These are phyloP conservation scores for Rosa multiflora DNA, from an alignment of 306 rosid genomes.

Conservation along the genomic window DNA sequence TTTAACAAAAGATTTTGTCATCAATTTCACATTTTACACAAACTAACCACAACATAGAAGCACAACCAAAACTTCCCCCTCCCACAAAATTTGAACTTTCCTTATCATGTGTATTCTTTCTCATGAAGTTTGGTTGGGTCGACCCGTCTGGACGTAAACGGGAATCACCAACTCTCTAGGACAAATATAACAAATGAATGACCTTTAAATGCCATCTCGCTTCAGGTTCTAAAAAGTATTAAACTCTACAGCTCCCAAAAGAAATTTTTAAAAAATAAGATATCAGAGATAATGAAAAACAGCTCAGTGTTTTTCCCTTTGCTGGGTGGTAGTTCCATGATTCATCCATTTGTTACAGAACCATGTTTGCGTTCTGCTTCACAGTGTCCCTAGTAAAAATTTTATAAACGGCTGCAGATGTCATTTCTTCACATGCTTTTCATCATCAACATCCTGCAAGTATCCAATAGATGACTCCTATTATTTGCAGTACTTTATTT, in stretches of 20 bases:
- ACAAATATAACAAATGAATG: constrained; percentile 33
- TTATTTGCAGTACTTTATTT: background rate
- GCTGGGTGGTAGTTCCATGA: background rate
- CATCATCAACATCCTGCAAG: constrained; percentile 91
- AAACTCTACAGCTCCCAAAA: constrained; percentile 27
- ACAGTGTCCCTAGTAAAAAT: constrained; percentile 8
- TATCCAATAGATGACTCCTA: background rate
- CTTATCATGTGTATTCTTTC: background rate
- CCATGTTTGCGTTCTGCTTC: constrained; percentile 29
- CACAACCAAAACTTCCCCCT: background rate
- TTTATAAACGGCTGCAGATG: constrained; percentile 31
- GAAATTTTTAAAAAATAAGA: constrained; percentile 21
- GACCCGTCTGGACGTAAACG: constrained; percentile 10
- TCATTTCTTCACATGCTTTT: constrained; percentile 48
- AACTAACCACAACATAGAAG: background rate
- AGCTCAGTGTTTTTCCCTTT: background rate
- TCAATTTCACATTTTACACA: background rate
- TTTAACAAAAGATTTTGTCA: background rate
- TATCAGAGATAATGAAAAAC: constrained; percentile 23
- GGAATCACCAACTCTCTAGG: constrained; percentile 20
- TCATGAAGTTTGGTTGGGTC: constrained; percentile 10
- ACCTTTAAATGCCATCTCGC: constrained; percentile 30
- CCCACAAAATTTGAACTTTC: background rate
- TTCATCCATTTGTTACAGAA: constrained; percentile 13
- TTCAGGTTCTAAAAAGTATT: constrained; percentile 25